These are phyloP conservation scores for Leccinum subgranulosum DNA, from an alignment of 768 basidiomycete genomes.

Conservation along the genomic window DNA sequence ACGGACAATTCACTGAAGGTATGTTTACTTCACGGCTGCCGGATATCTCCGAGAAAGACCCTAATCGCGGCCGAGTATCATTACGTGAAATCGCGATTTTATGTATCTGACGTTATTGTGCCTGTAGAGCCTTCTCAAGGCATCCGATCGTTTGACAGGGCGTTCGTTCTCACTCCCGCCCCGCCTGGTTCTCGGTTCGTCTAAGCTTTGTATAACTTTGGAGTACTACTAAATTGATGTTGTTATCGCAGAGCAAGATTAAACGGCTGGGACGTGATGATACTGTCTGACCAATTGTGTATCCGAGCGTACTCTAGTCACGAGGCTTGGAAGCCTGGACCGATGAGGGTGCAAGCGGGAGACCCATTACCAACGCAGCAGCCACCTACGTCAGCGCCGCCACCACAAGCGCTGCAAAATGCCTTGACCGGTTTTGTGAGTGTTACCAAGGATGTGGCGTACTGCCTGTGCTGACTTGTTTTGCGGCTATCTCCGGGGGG, in stretches of 20 bases:
- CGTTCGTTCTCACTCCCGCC: constrained; percentile 83
- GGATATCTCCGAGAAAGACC: constrained; percentile 11
- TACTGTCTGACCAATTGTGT: constrained; percentile 85
- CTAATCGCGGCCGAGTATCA: constrained; percentile 1
- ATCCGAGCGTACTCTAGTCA: constrained; percentile 82
- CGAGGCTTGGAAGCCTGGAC: constrained; percentile 75
- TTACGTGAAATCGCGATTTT: constrained; percentile 9
- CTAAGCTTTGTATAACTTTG: not conserved
- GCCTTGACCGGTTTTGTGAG: constrained; percentile 57
- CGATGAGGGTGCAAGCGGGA: constrained; percentile 66
- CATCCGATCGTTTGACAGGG: constrained; percentile 88
- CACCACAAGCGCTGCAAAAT: constrained; percentile 44
- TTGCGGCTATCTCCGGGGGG: constrained; percentile 6
- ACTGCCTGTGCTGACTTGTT: constrained; percentile 1
- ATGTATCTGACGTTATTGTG: constrained; percentile 18
- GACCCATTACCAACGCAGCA: constrained; percentile 24
- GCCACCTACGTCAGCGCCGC: constrained; percentile 28
- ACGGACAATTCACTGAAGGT: constrained; percentile 94
- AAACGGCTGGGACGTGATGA: constrained; percentile 86
- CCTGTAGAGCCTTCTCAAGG: constrained; percentile 66
- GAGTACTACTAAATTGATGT: constrained; percentile 6
- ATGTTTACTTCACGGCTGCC: constrained; percentile 28
- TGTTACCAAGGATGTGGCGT: constrained; percentile 15
- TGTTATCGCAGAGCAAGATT: constrained; percentile 56
- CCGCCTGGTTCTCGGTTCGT: constrained; percentile 80